Base-by-base conservation (phyloP, 1,284 basidiomycete species). In the Sphaerobolus stellatus region DNA sequence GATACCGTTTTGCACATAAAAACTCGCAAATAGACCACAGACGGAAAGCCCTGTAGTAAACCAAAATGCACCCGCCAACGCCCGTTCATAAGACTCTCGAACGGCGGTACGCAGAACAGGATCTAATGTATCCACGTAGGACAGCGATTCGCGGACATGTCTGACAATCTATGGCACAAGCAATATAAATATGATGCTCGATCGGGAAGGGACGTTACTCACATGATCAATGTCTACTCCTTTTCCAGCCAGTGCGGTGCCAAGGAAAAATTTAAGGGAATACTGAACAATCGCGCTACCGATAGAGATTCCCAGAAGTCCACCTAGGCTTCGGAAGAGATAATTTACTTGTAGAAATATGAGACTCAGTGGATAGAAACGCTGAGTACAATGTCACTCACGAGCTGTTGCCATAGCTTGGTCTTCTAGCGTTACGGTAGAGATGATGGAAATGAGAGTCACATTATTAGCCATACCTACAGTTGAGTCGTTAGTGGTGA, bases 401-500 rank as follows among this genome's bases (percentile, higher is more conserved):
- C 82, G 79, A 33, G 83, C 82, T 3, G 82, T 86, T 1, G 82
- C 82, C 33, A 84, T 78, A 5, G 83, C 83, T 61, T 85, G 83
- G 61, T 86, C 81, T 36, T 68, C 73, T 25, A 75, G 72, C 0
- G 82, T 80, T 1, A 82, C 82, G 63, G 84, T 84, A 1, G 82
- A 80, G 41, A 84, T 83, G 36, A 84, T 68, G 0, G 82, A 76
- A 34, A 85, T 75, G 25, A 86, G 69, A 34, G 77, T 80, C 1
- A 78, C 82, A 0, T 82, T 84, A 8, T 83, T 68, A 1, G 78
- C 80, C 33, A 71, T 66, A n/a, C 79, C 80, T 81, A 51, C 0
- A 24, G 18, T 22, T 28, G 41, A 30, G 40, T 36, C 11, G 52
- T 41, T 24, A 58, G 24, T 54, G 52, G n/a, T 28, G 14, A 24